Evolutionary conservation across 202 grass and related monocot genomes (phyloP), one percentile per base, ranked within the genome.

Genomic region (Zizania palustris): DNA sequence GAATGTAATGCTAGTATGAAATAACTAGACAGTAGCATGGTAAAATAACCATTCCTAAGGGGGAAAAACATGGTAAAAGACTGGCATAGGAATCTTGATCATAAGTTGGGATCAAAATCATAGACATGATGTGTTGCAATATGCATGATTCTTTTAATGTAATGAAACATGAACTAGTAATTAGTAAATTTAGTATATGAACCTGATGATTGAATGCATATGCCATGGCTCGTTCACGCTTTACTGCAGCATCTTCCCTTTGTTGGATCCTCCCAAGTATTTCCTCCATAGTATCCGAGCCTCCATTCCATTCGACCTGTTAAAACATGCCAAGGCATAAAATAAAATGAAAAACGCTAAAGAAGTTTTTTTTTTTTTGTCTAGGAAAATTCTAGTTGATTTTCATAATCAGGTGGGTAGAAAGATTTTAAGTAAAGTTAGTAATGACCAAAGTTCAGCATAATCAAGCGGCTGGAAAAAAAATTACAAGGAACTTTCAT

Each of bases 131-230:
- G 4, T 36, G 11, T 4, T 63, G 28, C 6, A 57, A 63, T 14
- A 57, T 56, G 18, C 62, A 56, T 45, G 70, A 7, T 4, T 48
- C 7, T 79, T 48, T 48, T 48, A 48, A 48, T 48, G 45, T 11
- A 48, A 48, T 48, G 12, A 11, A 57, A 64, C 19, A 48, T 57
- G 19, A 34, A 43, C 13, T 9, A 63, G 56, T 38, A 46, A 44
- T 43, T 55, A 10, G 11, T 55, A 55, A 28, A 28, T 28, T 28
- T 28, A 28, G 28, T 28, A 28, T 69, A 53, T 73, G 79, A 54
- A 97, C 95, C 95, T 98, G 95, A 76, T 98, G 95, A 69, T 82
- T 92, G 73, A 92, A 98, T 40, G 95, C 95, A 65, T 98, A 98
- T 1, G 95, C 95, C 89, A 98, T 90, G 33, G 89, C 86, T 77